Base-by-base conservation (phyloP, 2,329 filamentous ascomycete species). In the Pseudogymnoascus sp. region DNA sequence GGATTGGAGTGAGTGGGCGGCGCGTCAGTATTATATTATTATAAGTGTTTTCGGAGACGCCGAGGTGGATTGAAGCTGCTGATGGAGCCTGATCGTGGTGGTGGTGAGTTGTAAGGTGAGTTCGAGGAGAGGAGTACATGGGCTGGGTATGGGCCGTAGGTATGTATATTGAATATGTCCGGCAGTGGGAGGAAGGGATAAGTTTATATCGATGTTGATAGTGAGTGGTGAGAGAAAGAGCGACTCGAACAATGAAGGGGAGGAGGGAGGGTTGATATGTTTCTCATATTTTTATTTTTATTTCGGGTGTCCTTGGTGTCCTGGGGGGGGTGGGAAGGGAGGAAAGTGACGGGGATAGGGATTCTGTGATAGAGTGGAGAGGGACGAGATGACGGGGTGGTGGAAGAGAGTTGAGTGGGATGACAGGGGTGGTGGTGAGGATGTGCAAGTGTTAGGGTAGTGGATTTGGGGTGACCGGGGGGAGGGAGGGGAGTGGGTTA, bases 281-380 rank as follows among this genome's bases (percentile, higher is more conserved):
- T 47, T 47, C 42, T 47, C 42, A 47, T 47, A 47, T 47, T 47
- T 47, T 47, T 47, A 47, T 47, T 47, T 47, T 47, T 47, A 47
- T 47, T 47, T 26, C 42, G 21, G n/a, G n/a, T n/a, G n/a, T n/a
- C n/a, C n/a, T n/a, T n/a, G 21, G 21, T 47, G 21, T 44, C 26
- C 42, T 47, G 42, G 42, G 42, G 42, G 21, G 42, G 42, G 13
- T 6, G 19, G 19, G 26, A 7, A 6, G 26, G 5, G 26, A 29
- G 26, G 6, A 7, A 29, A 81, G 35, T n/a, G n/a, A n/a, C n/a
- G n/a, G n/a, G n/a, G n/a, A n/a, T n/a, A n/a, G n/a, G n/a, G n/a
- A n/a, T n/a, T n/a, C n/a, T n/a, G n/a, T n/a, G n/a, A n/a, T n/a
- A n/a, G n/a, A n/a, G n/a, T n/a, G n/a, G n/a, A n/a, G n/a, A n/a